Evolutionary conservation across 2,329 filamentous ascomycete species (phyloP).

Genomic region (Nemania abortiva): DNA sequence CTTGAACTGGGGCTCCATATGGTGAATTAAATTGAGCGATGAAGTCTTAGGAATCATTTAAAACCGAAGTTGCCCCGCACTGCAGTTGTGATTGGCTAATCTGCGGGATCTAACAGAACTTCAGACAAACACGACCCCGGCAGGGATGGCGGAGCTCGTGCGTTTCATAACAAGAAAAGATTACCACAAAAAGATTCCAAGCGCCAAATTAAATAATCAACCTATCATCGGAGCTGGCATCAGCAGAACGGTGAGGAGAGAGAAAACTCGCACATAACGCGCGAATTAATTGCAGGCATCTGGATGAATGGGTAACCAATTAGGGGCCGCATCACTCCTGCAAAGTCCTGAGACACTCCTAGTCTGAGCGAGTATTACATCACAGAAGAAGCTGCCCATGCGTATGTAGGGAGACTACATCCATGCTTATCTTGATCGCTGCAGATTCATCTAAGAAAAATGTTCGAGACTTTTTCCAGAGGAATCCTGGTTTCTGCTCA

Average conservation of each 20-base stretch:
- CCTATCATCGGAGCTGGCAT: background rate
- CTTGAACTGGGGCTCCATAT: background rate
- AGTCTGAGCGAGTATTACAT: no score
- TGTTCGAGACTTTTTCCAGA: background rate
- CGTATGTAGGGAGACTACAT: no score
- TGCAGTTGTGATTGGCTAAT: conserved; percentile 2
- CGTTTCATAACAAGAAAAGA: background rate
- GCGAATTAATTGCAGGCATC: no score
- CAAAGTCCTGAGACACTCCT: no score
- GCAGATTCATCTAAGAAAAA: background rate
- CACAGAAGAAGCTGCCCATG: no score
- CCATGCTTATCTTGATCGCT: no score
- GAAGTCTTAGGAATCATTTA: conserved; percentile 3
- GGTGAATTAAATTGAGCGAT: background rate
- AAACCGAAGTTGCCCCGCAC: background rate
- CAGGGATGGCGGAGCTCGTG: background rate
- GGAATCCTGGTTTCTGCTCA: background rate
- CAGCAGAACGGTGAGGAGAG: no score
- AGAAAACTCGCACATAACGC: no score
- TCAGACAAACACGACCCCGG: background rate
- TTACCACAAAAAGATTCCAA: background rate
- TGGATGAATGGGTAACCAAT: no score
- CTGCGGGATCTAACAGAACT: background rate
- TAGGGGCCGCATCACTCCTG: no score
- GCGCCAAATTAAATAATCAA: background rate